These are phyloP conservation scores for Stagonosporopsis cucurbitacearum DNA, from an alignment of 2,329 filamentous ascomycete genomes.

Conservation along the genomic window DNA sequence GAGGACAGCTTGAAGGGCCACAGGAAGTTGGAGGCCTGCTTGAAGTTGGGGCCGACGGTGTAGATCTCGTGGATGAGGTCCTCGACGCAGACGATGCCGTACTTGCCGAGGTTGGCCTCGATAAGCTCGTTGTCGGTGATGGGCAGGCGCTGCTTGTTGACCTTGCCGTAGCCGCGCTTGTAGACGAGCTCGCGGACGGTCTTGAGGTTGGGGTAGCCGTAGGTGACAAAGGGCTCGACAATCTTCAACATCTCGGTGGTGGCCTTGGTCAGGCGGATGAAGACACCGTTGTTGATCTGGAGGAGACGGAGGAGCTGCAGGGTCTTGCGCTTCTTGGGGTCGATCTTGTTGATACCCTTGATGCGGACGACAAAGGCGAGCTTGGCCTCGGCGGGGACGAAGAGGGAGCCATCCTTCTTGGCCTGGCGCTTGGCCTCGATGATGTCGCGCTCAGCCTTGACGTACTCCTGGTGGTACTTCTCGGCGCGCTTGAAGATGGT, in stretches of 20 bases:
- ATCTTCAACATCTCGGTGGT: conserved; percentile 95
- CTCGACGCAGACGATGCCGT: conserved; percentile 94
- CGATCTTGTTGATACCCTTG: conserved; percentile 99
- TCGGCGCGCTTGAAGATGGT: conserved; percentile 99
- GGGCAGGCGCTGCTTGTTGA: conserved; percentile 97
- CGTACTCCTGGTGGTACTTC: conserved; percentile 99
- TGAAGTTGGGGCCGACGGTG: conserved; percentile 97
- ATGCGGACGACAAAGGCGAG: conserved; percentile 98
- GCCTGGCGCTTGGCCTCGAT: conserved; percentile 88
- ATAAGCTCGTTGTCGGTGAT: conserved; percentile 98
- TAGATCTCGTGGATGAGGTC: conserved; percentile 98
- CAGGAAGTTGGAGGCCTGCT: conserved; percentile 99
- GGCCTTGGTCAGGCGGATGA: conserved; percentile 97
- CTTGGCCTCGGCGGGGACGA: conserved; percentile 94
- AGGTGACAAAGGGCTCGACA: conserved; percentile 98
- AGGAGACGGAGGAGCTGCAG: conserved; percentile 99
- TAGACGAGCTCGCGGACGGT: conserved; percentile 98
- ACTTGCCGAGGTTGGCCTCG: conserved; percentile 95
- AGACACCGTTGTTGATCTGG: conserved; percentile 99
- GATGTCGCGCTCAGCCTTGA: conserved; percentile 95
- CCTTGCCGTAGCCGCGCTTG: conserved; percentile 97
- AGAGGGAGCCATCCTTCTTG: conserved; percentile 92
- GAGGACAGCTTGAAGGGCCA: conserved; percentile 99
- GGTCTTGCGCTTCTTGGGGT: conserved; percentile 99
- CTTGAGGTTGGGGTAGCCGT: conserved; percentile 99